Percentiles rank a stretch among this genome's conserved stretches.
phyloP scores from a whole-genome alignment of 192 early-diverging fungal species.

The Backusella tuberculispora region DNA sequence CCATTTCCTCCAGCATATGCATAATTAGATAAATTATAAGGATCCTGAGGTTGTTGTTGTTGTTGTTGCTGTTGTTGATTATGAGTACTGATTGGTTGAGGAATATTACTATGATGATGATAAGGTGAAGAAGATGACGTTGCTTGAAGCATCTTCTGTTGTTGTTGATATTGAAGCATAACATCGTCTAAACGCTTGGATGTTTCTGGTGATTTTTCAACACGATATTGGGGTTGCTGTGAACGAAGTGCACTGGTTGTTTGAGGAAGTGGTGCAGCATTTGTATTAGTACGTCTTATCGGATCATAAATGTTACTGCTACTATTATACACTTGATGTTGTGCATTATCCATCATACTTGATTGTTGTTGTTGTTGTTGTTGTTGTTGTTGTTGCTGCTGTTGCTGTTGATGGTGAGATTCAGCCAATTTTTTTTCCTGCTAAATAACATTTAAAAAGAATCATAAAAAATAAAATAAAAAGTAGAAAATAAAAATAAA shows the following conservation, averaged over 20 bases:
- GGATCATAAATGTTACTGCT: conserved; percentile 7
- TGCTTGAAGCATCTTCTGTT: conserved; percentile 39
- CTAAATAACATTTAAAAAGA: conserved; percentile 20
- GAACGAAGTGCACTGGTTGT: conserved; percentile 24
- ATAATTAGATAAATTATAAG: not conserved
- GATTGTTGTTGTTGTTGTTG: conserved; percentile 15
- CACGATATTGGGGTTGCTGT: conserved; percentile 28
- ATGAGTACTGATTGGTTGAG: not conserved
- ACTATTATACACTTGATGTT: not conserved
- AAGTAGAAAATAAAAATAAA: not conserved
- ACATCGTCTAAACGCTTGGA: conserved; percentile 43
- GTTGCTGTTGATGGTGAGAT: not conserved
- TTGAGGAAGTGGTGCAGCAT: conserved; percentile 27
- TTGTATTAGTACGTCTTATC: conserved; percentile 21
- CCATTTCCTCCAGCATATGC: conserved; percentile 14
- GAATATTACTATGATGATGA: not conserved
- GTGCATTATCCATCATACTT: not conserved
- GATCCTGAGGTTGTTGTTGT: conserved; percentile 4
- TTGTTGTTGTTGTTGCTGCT: not conserved
- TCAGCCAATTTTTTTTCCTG: conserved; percentile 38
- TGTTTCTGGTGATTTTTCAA: conserved; percentile 37
- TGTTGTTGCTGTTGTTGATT: conserved; percentile 30
- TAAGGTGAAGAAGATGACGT: not conserved
- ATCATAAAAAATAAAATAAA: conserved; percentile 12
- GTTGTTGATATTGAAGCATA: conserved; percentile 46